Evolutionary conservation across 2,329 filamentous ascomycete genomes (phyloP), one percentile per base, ranked within the genome.

Genomic region (Neobulgaria alba): DNA sequence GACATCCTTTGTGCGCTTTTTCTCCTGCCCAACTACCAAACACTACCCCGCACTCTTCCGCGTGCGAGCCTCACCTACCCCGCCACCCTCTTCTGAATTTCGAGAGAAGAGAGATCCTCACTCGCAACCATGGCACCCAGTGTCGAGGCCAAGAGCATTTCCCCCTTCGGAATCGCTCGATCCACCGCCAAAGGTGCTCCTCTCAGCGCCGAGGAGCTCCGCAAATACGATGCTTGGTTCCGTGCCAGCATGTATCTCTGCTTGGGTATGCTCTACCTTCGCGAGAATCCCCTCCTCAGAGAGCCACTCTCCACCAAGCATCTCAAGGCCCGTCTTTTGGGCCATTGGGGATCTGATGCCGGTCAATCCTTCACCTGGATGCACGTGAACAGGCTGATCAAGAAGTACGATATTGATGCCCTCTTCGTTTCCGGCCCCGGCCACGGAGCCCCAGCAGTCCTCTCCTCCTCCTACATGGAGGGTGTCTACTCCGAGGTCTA

Each of bases 301-400:
- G 75, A 86, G 51, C 79, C 81, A 86, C 49, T 75, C 75, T 51
- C 65, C 73, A 21, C 76, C 42, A 36, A 85, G 39, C 79, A 88
- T 56, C 68, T 88, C 64, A 89, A 89, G 64, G 69, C 73, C 44
- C 76, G 84, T 49, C 67, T 88, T 7, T 68, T 89, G 2, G 84
- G 84, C 29, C 84, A 89, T 58, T 89, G 85, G 70, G 84, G 84
- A 39, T 85, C 81, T 2, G 82, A 84, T 36, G 79, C 84, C n/a
- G 84, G 83, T 10, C 84, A 88, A 61, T 79, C 82, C 43, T 88
- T 89, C 63, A 84, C 82, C 23, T 88, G 79, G 61, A 84, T 87
- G 66, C 83, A 88, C 64, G 82, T 86, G 70, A 88, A 88, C 62
- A 79, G 82, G 23, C 66, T 88, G 44, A 86, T 88, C 68, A 86